These are phyloP conservation scores for Saccharomycopsis amapae DNA, from an alignment of 805 yeast genomes.

Conservation along the genomic window DNA sequence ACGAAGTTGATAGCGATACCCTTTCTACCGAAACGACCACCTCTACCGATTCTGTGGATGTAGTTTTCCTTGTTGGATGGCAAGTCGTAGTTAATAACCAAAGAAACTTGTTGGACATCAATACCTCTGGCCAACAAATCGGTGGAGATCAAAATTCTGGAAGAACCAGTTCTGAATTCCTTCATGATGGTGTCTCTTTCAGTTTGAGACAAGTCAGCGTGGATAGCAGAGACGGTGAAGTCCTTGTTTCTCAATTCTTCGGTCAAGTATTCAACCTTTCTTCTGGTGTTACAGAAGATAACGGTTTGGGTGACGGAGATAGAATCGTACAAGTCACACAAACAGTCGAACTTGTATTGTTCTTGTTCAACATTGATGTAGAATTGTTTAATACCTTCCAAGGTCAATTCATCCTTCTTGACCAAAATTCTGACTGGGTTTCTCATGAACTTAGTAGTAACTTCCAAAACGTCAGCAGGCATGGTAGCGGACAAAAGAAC, in stretches of 20 bases:
- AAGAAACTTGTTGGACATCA: constrained; percentile 95
- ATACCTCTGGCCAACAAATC: constrained; percentile 98
- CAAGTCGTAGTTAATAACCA: constrained; percentile 91
- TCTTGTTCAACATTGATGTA: constrained; percentile 87
- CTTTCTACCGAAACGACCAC: constrained; percentile 97
- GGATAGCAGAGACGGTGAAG: constrained; percentile 93
- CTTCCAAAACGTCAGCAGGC: constrained; percentile 85
- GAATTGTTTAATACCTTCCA: constrained; percentile 93
- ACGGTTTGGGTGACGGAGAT: constrained; percentile 95
- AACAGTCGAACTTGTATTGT: constrained; percentile 88
- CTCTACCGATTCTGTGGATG: constrained; percentile 95
- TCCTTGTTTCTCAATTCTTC: constrained; percentile 69
- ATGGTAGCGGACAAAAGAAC: constrained; percentile 93
- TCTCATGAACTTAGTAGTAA: constrained; percentile 85
- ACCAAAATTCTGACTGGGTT: constrained; percentile 93
- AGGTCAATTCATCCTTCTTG: constrained; percentile 86
- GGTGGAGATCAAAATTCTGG: constrained; percentile 90
- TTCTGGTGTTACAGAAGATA: constrained; percentile 94
- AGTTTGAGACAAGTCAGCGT: constrained; percentile 93
- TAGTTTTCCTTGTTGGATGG: constrained; percentile 92
- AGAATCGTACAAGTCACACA: constrained; percentile 92
- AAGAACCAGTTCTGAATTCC: constrained; percentile 89
- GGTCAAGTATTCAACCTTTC: constrained; percentile 88
- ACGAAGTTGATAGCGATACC: constrained; percentile 96
- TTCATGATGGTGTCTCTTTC: constrained; percentile 93